Base-by-base conservation (phyloP, 2,329 filamentous ascomycete species). In the Trichophaea hybrida region DNA sequence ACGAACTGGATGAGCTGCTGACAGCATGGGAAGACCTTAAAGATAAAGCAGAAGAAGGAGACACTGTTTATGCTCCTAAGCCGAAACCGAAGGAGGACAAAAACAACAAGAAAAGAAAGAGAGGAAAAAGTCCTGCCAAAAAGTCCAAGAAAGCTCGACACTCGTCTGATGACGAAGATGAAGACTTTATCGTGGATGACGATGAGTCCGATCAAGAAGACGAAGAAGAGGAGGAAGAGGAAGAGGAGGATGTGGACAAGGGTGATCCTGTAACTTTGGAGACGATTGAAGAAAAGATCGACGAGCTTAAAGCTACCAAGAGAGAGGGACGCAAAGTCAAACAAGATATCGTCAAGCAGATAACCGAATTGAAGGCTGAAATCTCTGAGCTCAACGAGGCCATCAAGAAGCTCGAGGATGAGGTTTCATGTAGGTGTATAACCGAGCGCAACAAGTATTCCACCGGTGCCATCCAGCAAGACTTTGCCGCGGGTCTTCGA, bases 401-500 rank as follows among this genome's bases (percentile, higher is more conserved):
- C 5, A 60, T 72, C 12, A 65, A 71, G 35, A 61, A 61, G 1
- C 62, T 64, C 2, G 65, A 72, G 31, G 67, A 68, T 5, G 66
- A 71, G 55, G 65, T 73, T 55, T 72, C 68, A 31, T 68, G 70
- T 4, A 61, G 70, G 5, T 76, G 80, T 61, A 81, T 84, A 58
- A 70, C 72, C 13, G 75, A 74, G 4, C 73, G 81, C 31, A 85
- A 84, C 56, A 67, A 75, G 0, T 81, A 80, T 60, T 78, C 79
- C 0, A 77, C 75, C 57, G 67, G 66, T 0, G 75, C 75, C 0
- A 83, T 85, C 43, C 76, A 78, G 65, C 69, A 73, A 10, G 79
- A 84, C 57, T 84, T 82, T 67, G 79, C 79, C 1, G 72, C 74
- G 50, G 81, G 81, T 0, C 78, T 84, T 55, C 76, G 75, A 62